Conservation (phyloP, 495 filamentous ascomycete species). For the Echria macrotheca region DNA sequence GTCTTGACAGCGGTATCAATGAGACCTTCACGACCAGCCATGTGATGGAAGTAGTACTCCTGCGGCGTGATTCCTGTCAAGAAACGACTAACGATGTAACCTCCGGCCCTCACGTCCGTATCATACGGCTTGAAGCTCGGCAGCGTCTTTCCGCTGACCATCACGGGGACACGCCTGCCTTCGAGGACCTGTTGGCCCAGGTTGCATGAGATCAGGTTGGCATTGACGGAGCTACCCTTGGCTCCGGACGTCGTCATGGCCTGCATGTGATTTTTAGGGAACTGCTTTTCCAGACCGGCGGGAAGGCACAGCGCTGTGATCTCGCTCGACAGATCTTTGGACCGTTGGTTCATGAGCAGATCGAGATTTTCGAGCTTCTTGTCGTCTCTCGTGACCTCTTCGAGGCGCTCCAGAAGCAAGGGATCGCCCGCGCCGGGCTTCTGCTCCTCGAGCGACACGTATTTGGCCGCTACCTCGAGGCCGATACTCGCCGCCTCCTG, state of each 20-base stretch:
- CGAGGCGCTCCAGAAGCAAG: conserved; percentile 69
- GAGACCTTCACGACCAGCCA: conserved; percentile 97
- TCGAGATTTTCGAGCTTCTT: conserved; percentile 85
- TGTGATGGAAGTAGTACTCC: conserved; percentile 99
- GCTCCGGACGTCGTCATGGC: conserved; percentile 96
- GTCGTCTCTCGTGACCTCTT: conserved; percentile 87
- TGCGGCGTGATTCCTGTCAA: conserved; percentile 96
- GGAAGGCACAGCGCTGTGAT: conserved; percentile 79
- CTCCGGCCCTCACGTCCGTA: conserved; percentile 81
- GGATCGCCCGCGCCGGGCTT: conserved; percentile 53
- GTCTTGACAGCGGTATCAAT: conserved; percentile 99
- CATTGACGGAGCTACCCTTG: conserved; percentile 89
- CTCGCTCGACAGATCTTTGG: conserved; percentile 65
- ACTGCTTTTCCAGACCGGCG: conserved; percentile 75
- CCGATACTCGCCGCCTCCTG: conserved; percentile 67
- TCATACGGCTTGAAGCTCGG: conserved; percentile 93
- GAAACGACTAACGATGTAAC: conserved; percentile 93
- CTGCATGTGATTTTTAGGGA: conserved; percentile 98
- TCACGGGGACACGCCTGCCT: conserved; percentile 88
- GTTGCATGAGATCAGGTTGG: conserved; percentile 95
- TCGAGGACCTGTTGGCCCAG: conserved; percentile 96
- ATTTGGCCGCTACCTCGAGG: conserved; percentile 77
- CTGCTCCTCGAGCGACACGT: conserved; percentile 76
- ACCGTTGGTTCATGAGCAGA: conserved; percentile 70
- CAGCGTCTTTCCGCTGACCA: conserved; percentile 96